These are phyloP conservation scores for Arctium lappa DNA, from an alignment of 129 eudicot genomes.

Conservation along the genomic window DNA sequence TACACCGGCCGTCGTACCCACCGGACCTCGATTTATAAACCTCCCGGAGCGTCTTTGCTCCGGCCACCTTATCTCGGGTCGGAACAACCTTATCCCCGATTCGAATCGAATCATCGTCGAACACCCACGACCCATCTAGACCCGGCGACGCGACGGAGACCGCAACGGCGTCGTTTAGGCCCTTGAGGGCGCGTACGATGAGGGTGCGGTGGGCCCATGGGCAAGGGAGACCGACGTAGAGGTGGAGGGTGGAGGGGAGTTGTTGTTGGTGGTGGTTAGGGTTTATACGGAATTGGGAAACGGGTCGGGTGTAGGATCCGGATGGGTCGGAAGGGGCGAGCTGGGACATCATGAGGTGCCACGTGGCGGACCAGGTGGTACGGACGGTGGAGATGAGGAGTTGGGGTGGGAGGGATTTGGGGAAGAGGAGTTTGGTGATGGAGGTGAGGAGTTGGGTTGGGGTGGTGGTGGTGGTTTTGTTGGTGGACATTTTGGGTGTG, in stretches of 20 bases:
- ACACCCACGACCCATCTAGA: conserved; percentile 74
- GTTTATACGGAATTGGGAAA: conserved; percentile 59
- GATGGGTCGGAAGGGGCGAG: conserved; percentile 97
- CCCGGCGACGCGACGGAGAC: conserved; percentile 84
- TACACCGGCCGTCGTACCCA: conserved; percentile 77
- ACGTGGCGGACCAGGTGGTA: conserved; percentile 79
- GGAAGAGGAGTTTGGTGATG: conserved; percentile 76
- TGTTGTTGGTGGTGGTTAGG: conserved; percentile 24
- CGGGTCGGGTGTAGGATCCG: conserved; percentile 85
- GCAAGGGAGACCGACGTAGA: conserved; percentile 93
- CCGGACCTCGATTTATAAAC: conserved; percentile 60
- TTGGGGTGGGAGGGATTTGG: conserved; percentile 86
- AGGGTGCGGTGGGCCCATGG: conserved; percentile 99
- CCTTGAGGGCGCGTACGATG: conserved; percentile 79
- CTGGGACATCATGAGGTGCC: conserved; percentile 98
- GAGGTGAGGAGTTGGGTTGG: conserved; percentile 43
- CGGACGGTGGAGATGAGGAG: conserved; percentile 99
- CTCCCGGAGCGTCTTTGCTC: conserved; percentile 54
- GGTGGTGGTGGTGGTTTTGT: conserved; percentile 16
- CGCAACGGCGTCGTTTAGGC: conserved; percentile 55
- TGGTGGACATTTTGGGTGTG: conserved; percentile 39
- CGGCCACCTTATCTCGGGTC: conserved; percentile 50
- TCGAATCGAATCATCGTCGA: conserved; percentile 16
- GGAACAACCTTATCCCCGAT: conserved; percentile 35
- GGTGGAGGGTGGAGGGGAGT: conserved; percentile 52